Evolutionary conservation across 805 yeast species (phyloP).

Genomic region (Saccharomycopsis sp.): DNA sequence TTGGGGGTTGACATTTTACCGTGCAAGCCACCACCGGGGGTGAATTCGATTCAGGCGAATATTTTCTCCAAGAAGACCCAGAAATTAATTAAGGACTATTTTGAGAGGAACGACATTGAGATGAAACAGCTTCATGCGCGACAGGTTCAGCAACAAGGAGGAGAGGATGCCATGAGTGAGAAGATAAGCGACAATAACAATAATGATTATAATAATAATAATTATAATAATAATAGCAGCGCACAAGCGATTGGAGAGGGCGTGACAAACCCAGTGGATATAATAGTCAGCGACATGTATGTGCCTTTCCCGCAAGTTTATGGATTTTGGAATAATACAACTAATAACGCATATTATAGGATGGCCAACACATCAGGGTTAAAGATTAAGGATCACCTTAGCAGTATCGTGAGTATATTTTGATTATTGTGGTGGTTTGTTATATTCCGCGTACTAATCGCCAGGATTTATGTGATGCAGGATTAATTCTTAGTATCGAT

Average conservation of each 20-base stretch:
- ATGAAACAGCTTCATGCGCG: constrained; percentile 8
- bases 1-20: constrained; percentile 81
- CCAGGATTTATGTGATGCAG: constrained; percentile 85
- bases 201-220: not conserved
- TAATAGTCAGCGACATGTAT: constrained; percentile 78
- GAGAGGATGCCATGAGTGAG: not conserved
- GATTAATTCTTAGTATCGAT: constrained; percentile 65
- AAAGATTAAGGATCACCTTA: constrained; percentile 70
- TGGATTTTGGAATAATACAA: constrained; percentile 53
- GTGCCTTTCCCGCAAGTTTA: constrained; percentile 49
- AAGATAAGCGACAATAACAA: not conserved
- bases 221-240: not conserved
- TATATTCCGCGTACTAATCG: constrained; percentile 9
- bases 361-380: constrained; percentile 89
- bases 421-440: not conserved
- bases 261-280: constrained; percentile 40
- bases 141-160: not conserved
- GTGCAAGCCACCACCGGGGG: constrained; percentile 74
- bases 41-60: constrained; percentile 78
- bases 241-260: not conserved
- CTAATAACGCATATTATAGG: constrained; percentile 81
- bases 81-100: constrained; percentile 43
- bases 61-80: constrained; percentile 67
- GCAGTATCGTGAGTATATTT: constrained; percentile 47
- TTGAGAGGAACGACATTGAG: constrained; percentile 27